These are phyloP conservation scores for Exophiala sp. DNA, from an alignment of 2,329 filamentous ascomycete species.

Conservation along the genomic window DNA sequence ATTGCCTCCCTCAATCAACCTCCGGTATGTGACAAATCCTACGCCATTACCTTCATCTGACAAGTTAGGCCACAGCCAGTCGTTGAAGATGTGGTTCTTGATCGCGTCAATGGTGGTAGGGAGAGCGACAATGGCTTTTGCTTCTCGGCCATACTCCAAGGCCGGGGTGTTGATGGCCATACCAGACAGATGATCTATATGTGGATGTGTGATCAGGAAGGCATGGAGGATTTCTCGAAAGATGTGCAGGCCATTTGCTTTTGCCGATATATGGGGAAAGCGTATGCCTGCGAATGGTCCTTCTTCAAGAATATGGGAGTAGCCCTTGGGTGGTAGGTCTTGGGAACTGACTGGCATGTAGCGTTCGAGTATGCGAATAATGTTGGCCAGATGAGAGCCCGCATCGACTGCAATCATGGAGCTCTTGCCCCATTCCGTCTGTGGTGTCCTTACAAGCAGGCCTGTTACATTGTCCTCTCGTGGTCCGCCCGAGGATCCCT, in stretches of 20 bases:
- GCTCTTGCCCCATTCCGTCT: constrained; percentile 73
- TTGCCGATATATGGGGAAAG: constrained; percentile 62
- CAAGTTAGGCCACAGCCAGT: constrained; percentile 94
- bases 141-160: constrained; percentile 68
- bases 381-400: constrained; percentile 81
- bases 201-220: constrained; percentile 93
- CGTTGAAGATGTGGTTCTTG: constrained; percentile 95
- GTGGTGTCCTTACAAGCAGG: constrained; percentile 78
- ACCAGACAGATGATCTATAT: constrained; percentile 88
- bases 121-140: constrained; percentile 81
- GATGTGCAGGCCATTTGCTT: constrained; percentile 77
- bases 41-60: constrained; percentile 95
- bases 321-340: constrained; percentile 29
- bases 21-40: constrained; percentile 84
- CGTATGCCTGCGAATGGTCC: constrained; percentile 80
- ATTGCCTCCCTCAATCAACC: constrained; percentile 84
- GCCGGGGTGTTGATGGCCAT: constrained; percentile 92
- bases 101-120: constrained; percentile 88
- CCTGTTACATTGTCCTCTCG: constrained; percentile 86
- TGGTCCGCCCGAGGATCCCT: constrained; percentile 89
- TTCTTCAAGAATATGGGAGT: constrained; percentile 34
- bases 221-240: constrained; percentile 77
- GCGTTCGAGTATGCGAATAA: constrained; percentile 71
- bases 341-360: constrained; percentile 39
- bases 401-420: constrained; percentile 92